These are phyloP conservation scores for Hebeloma cylindrosporum DNA, from an alignment of 768 basidiomycete genomes.

Conservation along the genomic window DNA sequence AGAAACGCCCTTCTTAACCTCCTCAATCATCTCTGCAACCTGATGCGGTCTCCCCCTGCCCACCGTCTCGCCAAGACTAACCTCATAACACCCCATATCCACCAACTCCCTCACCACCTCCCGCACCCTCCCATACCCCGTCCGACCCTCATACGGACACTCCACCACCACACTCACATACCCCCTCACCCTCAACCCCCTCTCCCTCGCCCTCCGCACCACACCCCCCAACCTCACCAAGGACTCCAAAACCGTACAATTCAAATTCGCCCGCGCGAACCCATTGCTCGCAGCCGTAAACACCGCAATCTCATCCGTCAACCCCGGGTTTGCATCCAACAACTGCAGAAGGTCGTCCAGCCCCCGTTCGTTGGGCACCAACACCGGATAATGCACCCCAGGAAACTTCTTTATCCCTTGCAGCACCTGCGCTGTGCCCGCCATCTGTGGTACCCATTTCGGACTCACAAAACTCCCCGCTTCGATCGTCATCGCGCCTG, in stretches of 20 bases:
- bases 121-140: conserved; percentile 62
- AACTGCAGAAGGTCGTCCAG: conserved; percentile 66
- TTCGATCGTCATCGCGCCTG: conserved; percentile 74
- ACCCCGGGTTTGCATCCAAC: conserved; percentile 41
- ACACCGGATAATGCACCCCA: conserved; percentile 70
- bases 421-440: conserved; percentile 77
- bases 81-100: conserved; percentile 94
- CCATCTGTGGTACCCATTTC: conserved; percentile 97
- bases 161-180: conserved; percentile 84
- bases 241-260: conserved; percentile 70
- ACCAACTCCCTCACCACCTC: conserved; percentile 69
- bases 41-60: conserved; percentile 78
- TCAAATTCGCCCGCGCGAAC: conserved; percentile 85
- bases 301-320: conserved; percentile 83
- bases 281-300: conserved; percentile 89
- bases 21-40: conserved; percentile 67
- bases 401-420: conserved; percentile 51
- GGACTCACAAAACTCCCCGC: conserved; percentile 90
- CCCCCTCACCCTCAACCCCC: conserved; percentile 72
- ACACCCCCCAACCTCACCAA: conserved; percentile 64
- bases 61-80: conserved; percentile 90
- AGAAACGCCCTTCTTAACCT: conserved; percentile 60
- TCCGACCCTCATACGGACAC: conserved; percentile 85
- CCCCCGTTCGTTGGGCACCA: conserved; percentile 79
- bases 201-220: conserved; percentile 54